phyloP scores from a whole-genome alignment of 257 asterid species.

The Solanum arcanum region DNA sequence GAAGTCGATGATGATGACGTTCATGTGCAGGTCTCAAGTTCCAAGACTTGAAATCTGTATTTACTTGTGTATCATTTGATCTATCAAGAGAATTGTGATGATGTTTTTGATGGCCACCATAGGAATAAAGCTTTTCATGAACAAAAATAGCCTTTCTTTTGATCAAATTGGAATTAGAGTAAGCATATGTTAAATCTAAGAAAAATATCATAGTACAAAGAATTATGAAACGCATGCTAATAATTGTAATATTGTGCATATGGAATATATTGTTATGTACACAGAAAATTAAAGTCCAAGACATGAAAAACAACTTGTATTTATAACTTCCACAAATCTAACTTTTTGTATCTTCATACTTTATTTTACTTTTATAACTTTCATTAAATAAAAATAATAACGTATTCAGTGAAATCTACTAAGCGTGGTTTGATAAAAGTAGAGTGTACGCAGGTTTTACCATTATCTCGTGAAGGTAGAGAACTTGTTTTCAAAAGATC shows the following conservation, averaged over 20 bases:
- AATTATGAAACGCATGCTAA: not conserved
- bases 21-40: not conserved
- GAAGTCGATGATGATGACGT: conserved; percentile 8
- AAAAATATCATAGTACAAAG: conserved; percentile 7
- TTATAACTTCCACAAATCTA: not conserved
- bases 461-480: not conserved
- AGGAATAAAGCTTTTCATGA: not conserved
- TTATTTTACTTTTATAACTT: not conserved
- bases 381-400: not conserved
- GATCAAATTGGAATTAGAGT: not conserved
- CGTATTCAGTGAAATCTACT: rapidly evolving
- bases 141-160: not conserved
- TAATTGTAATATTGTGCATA: not conserved
- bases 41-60: conserved; percentile 3
- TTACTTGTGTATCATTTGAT: not conserved
- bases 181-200: not conserved
- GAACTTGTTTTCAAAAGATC: rapidly evolving
- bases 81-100: not conserved
- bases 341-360: not conserved
- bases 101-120: not conserved
- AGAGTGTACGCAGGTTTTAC: rapidly evolving
- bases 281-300: not conserved
- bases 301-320: not conserved
- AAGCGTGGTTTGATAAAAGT: not conserved
- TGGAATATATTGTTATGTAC: not conserved